Evolutionary conservation across 768 basidiomycete genomes (phyloP), one percentile per base, ranked within the genome.

Genomic region (Amyloporia xantha): DNA sequence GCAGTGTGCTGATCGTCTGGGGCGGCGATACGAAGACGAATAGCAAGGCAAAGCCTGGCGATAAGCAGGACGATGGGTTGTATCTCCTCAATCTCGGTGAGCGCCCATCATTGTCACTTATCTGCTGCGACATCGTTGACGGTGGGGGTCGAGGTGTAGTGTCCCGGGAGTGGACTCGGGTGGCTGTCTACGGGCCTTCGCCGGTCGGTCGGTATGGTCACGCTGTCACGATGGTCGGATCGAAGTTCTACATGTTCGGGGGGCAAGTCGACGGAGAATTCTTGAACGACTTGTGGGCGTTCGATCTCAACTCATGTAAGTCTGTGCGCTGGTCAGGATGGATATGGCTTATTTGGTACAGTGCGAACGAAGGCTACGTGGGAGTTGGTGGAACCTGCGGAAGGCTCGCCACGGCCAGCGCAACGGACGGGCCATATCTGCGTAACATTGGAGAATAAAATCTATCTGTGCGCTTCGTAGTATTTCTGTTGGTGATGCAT

Each of bases 251-350:
- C 64, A 78, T 98, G 25, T 97, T 96, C 59, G 96, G 95, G 50
- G 96, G 96, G 17, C 96, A 98, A 66, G 91, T 92, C 7, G 91
- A 95, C 54, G 91, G 92, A 25, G 79, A 87, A 59, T 98, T 97
- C 65, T 72, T 96, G 65, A 91, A 94, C 60, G 96, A 99, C 65
- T 66, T 99, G 21, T 96, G 93, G 91, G 79, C 82, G 11, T 99
- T 98, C 63, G 94, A 99, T 70, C 77, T 99, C 54, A 93, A 91
- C 62, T 89, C 92, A 49, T 69, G 96, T 95, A 69, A 70, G 91
- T 66, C 15, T 15, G 19, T 41, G 12, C 36, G 17, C 11, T 26
- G 4, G 35, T 23, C 5, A 11, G 7, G 13, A 5, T 25, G 40
- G 26, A 25, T 5, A 15, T 49, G 50, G 2, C 17, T 33, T 48